phyloP scores from a whole-genome alignment of 129 eudicot species.

The Flaveria brownii region DNA sequence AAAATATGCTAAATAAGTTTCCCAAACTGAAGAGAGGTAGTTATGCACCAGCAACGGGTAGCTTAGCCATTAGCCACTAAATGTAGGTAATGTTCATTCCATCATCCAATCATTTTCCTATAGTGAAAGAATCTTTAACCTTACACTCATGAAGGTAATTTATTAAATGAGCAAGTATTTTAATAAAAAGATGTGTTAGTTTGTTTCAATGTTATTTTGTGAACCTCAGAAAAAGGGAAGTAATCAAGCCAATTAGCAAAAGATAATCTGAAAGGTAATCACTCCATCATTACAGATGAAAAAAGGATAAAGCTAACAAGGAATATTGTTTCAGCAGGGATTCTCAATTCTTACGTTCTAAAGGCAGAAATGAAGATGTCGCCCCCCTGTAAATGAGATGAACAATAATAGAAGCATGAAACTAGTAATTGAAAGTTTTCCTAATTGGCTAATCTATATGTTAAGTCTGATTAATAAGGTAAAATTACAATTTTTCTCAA shows the following conservation, averaged over 20 bases:
- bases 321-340: background rate
- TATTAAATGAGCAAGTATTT: constrained; percentile 4
- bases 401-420: constrained; percentile 1
- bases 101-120: background rate
- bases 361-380: no score
- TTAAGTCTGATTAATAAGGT: no score
- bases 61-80: background rate
- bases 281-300: background rate
- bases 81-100: background rate
- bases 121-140: background rate
- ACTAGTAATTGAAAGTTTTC: background rate
- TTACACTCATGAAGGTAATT: background rate
- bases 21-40: constrained; percentile 8
- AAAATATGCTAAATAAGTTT: constrained; percentile 2
- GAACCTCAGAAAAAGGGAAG: background rate
- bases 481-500: no score
- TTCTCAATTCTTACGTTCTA: background rate
- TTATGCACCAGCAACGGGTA: background rate
- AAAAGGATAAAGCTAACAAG: background rate
- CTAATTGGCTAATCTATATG: background rate
- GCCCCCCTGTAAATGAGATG: constrained; percentile 9
- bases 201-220: constrained; percentile 1
- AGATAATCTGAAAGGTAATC: background rate
- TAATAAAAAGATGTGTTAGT: background rate
- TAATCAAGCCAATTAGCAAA: background rate